Evolutionary conservation across 2,329 filamentous ascomycete species (phyloP), one percentile per base, ranked within the genome.

Genomic region (Macrophomina pseudophaseolina): DNA sequence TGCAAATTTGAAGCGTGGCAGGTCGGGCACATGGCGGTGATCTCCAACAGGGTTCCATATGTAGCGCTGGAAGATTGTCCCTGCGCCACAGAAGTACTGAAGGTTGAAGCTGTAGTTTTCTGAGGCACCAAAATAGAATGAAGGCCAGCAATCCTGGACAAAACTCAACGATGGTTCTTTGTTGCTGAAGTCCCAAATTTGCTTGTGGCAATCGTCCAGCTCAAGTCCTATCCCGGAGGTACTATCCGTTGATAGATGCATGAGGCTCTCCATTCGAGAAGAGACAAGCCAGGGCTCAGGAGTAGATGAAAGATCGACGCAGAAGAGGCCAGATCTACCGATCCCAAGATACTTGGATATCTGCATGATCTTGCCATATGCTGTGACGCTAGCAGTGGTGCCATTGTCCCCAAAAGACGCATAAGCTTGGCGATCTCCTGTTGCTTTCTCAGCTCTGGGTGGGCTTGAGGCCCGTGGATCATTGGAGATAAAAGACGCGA

Each of bases 121-220:
- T 30, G 48, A 28, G 30, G 23, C 48, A 3, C 23, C 23, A 23
- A 23, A 23, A 23, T 18, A 9, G 38, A 9, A 40, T 40, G 14
- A 40, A 5, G 63, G 63, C 63, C 63, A 65, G n/a, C 49, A 40
- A 40, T 65, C 63, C n/a, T 56, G 23, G n/a, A 54, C 28, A 40
- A 65, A 65, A 23, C 4, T 33, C 38, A 11, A 56, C 38, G 9
- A 5, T 3, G 51, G 63, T 1, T 3, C 23, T 3, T 3, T 8
- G 0, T 28, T 2, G 8, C 8, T 7, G 9, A 28, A 33, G 11
- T 18, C 8, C 63, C 16, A 46, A 33, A 35, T 5, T 14, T 8
- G 6, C 12, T 8, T 44, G 23, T 23, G 23, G 23, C 23, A 3
- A 23, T 23, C 23, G 23, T 44, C 12, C n/a, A 16, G 44, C 4